Percentiles rank a stretch among this genome's conserved stretches.
These are phyloP conservation scores for Phascolomyces articulosus DNA, from an alignment of 371 early-diverging fungal genomes.

Conservation along the genomic window DNA sequence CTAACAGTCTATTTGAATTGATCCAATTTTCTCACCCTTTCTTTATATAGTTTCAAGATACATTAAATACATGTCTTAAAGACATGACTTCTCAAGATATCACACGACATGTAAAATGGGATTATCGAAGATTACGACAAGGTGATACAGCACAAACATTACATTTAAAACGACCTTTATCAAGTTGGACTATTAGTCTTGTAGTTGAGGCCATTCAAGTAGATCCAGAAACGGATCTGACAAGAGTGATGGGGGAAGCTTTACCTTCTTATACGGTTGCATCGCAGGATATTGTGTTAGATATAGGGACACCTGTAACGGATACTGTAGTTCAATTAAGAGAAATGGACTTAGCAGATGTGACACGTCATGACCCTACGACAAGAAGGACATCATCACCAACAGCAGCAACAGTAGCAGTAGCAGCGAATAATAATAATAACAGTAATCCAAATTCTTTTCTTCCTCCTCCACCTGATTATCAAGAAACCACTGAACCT, in stretches of 20 bases:
- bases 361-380: too few relatives aligned
- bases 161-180: conserved; percentile 20
- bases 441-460: background rate
- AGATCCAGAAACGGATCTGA: conserved; percentile 30
- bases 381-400: too few relatives aligned
- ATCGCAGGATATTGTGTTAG: conserved; percentile 37
- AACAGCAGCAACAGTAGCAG: too few relatives aligned
- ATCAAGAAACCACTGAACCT: conserved; percentile 1
- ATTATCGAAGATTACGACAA: conserved; percentile 31
- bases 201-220: conserved; percentile 36
- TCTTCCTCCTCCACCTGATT: background rate
- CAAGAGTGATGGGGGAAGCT: conserved; percentile 21
- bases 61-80: conserved; percentile 31
- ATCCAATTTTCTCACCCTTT: too few relatives aligned
- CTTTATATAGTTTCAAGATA: conserved; percentile 45
- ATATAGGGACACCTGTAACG: conserved; percentile 27
- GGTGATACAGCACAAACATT: conserved; percentile 28
- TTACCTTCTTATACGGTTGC: conserved; percentile 37
- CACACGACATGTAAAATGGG: conserved; percentile 38
- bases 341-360: conserved; percentile 10
- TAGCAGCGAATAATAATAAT: background rate
- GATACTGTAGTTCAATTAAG: background rate
- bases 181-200: conserved; percentile 25
- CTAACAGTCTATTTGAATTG: too few relatives aligned
- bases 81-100: conserved; percentile 36